Base-by-base conservation (phyloP, 2,329 filamentous ascomycete species). In the Whalleya microplaca region DNA sequence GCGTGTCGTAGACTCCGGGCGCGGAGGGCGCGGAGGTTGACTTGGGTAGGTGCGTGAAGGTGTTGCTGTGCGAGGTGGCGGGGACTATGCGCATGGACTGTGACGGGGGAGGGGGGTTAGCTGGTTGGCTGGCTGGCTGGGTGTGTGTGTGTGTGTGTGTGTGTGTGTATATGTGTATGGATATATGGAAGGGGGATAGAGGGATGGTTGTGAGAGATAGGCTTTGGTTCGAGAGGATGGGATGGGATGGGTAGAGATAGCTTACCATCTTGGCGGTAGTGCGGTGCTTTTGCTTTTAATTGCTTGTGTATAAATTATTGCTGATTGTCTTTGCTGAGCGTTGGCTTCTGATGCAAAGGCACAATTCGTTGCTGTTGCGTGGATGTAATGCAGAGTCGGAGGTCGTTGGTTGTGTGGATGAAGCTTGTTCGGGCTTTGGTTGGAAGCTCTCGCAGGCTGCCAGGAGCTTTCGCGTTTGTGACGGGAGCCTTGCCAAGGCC, bases 51-150 rank as follows among this genome's bases (percentile, higher is more conserved):
- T 90, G 88, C 69, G 80, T 82, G 77, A 85, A 88, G 72, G 84
- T 82, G 66, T 81, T 84, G 68, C 86, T 76, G 80, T 94, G 85
- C 65, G 80, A 72, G 68, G 86, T 76, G 59, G 86, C 74, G 72
- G 95, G 95, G 66, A 91, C 86, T 78, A 99, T 90, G 78, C 92
- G 92, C 84, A 98, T 90, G 71, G 91, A 89, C 91, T 96, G 58
- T 48, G 55, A 48, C 49, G 50, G 53, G 51, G 27, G 23, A 19
- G 8, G 20, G 49, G 21, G 41, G 56, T 41, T 51, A 62, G 62
- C 61, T 62, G 56, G 56, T 54, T 60, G 58, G 64, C 32, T 56
- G 23, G 20, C 41, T 32, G 37, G 21, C 37, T 12, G 23, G 21
- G 27, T 47, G 20, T 27, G 32, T 21, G 16, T 14, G 19, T 41